Percentiles rank a stretch among this genome's conserved stretches.
phyloP scores from a whole-genome alignment of 306 rosid genomes.

The Begonia masoniana region DNA sequence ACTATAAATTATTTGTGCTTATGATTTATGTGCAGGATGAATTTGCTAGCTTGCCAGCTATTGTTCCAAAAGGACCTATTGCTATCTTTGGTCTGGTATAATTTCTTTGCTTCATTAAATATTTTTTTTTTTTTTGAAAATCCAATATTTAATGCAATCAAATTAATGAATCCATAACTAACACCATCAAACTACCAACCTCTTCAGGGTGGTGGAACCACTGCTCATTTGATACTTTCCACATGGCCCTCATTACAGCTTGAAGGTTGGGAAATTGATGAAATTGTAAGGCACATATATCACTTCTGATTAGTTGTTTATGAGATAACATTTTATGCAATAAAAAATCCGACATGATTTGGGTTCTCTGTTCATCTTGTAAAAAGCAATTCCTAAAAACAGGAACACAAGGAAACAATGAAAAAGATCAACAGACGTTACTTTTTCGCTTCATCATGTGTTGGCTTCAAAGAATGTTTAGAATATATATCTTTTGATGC shows the following conservation, averaged over 20 bases:
- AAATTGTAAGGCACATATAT: conserved; percentile 38
- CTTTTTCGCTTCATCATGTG: too few species aligned
- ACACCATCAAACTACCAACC: conserved; percentile 11
- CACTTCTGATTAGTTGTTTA: conserved; percentile 7
- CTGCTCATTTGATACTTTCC: conserved; percentile 82
- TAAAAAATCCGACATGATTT: too few species aligned
- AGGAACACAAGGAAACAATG: too few species aligned
- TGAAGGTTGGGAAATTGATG: conserved; percentile 94
- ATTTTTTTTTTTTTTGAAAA: conserved; percentile 1
- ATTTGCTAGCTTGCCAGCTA: conserved; percentile 82
- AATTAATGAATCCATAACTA: conserved; percentile 6
- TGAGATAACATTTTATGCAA: conserved; percentile 1
- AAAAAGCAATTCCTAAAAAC: too few species aligned
- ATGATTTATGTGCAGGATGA: conserved; percentile 57
- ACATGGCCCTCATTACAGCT: conserved; percentile 88
- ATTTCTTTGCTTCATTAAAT: conserved; percentile 1
- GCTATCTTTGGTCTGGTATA: conserved; percentile 89
- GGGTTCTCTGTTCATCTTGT: too few species aligned
- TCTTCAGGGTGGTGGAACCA: conserved; percentile 89
- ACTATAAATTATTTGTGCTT: background rate
- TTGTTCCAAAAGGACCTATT: conserved; percentile 82
- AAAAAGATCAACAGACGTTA: too few species aligned
- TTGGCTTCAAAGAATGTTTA: too few species aligned
- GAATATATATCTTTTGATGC: too few species aligned
- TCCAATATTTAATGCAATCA: conserved; percentile 1